Percentiles rank a stretch among this genome's conserved stretches.
Evolutionary conservation across 2,329 filamentous ascomycete genomes (phyloP).

Genomic region (Cryphonectria naterciae): DNA sequence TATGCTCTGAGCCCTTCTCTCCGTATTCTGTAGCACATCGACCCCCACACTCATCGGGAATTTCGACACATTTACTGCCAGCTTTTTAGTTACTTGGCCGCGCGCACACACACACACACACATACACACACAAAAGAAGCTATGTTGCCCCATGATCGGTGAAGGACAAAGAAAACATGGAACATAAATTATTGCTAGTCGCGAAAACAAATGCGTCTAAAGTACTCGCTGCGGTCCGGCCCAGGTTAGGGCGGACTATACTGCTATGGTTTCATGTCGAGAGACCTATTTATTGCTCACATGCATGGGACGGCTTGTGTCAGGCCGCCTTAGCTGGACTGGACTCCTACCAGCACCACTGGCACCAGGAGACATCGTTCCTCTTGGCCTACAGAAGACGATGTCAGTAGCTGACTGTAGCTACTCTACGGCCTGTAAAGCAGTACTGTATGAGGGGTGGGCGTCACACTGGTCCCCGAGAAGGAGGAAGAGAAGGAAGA

Average conservation of each 20-base stretch:
- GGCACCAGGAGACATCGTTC: background rate
- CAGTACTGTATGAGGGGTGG: background rate
- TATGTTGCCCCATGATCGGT: background rate
- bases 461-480: background rate
- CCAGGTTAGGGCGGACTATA: background rate
- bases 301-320: background rate
- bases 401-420: background rate
- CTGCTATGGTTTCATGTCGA: background rate
- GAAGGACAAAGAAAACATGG: background rate
- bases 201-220: background rate
- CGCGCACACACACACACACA: no score
- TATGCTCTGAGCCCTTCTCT: background rate
- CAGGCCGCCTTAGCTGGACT: background rate
- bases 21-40: background rate
- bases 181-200: background rate
- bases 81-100: background rate
- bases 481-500: background rate
- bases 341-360: background rate
- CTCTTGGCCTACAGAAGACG: background rate
- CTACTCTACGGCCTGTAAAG: background rate
- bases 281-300: constrained; percentile 6
- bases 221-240: background rate
- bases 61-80: background rate
- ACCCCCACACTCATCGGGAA: background rate
- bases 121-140: background rate